Conservation (phyloP, 345 rosid species). For the Citrus trifoliata region DNA sequence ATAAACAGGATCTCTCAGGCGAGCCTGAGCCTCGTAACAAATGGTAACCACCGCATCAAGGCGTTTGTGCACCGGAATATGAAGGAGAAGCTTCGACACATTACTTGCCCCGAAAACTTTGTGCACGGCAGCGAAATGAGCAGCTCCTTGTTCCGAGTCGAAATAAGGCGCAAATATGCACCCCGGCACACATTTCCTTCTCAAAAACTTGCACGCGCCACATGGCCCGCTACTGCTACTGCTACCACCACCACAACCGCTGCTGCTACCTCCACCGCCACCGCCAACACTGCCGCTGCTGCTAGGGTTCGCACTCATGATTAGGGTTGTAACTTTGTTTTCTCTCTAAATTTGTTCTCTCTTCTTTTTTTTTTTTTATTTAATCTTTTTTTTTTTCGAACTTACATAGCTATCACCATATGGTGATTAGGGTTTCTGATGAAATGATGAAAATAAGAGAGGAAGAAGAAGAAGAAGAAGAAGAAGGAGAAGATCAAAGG, state of each 20-base stretch:
- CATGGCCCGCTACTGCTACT: slow-evolving; percentile 61
- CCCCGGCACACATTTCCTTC: slow-evolving; percentile 77
- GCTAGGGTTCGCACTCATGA: slow-evolving; percentile 61
- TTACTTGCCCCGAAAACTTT: slow-evolving; percentile 92
- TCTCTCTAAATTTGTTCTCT: neutral
- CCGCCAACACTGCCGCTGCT: slow-evolving; percentile 37
- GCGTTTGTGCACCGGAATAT: slow-evolving; percentile 58
- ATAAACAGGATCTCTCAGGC: slow-evolving; percentile 74
- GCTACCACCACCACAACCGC: slow-evolving; percentile 37
- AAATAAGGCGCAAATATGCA: slow-evolving; percentile 87
- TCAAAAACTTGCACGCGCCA: slow-evolving; percentile 86
- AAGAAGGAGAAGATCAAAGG: neutral
- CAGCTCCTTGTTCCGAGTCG: slow-evolving; percentile 83
- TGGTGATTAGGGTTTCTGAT: neutral
- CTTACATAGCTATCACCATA: neutral
- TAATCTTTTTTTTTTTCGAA: no score
- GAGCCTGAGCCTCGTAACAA: slow-evolving; percentile 76
- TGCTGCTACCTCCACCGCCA: slow-evolving; percentile 19
- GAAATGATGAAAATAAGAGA: neutral
- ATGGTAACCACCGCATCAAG: slow-evolving; percentile 75
- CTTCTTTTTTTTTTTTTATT: neutral
- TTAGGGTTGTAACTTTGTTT: slow-evolving; percentile 1
- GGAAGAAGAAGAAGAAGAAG: slow-evolving; percentile 17
- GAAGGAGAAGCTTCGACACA: slow-evolving; percentile 78
- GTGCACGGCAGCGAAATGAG: slow-evolving; percentile 84